phyloP scores from a whole-genome alignment of 768 basidiomycete species.

The Pleurotus tuber-regium region DNA sequence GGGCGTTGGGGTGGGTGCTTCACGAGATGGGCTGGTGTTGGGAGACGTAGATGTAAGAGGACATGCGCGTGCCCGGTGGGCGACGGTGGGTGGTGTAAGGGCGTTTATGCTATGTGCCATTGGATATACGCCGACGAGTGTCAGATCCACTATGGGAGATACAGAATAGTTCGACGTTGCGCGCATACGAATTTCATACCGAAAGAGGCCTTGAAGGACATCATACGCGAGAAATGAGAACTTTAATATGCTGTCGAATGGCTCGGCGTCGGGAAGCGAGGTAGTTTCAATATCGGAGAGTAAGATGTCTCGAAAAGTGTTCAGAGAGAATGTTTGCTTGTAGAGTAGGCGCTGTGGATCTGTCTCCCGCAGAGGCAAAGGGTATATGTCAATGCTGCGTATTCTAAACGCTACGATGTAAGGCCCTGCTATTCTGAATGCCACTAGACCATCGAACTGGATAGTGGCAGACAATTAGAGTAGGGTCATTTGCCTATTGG shows the following conservation, averaged over 20 bases:
- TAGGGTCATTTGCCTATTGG: too few relatives aligned
- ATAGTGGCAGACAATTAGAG: background rate
- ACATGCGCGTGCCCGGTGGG: background rate
- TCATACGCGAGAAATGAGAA: slow-evolving; percentile 45
- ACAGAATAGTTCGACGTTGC: slow-evolving; percentile 14
- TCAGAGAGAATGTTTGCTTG: slow-evolving; percentile 23
- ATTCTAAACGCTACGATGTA: slow-evolving; percentile 53
- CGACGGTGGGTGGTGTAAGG: slow-evolving; percentile 11
- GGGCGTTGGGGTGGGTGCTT: slow-evolving; percentile 14
- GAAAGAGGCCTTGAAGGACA: slow-evolving; percentile 48
- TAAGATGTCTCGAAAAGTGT: slow-evolving; percentile 43
- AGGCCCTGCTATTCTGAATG: slow-evolving; percentile 41
- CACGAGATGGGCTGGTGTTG: slow-evolving; percentile 11
- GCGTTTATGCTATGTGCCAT: slow-evolving; percentile 27
- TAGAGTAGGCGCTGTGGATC: slow-evolving; percentile 15
- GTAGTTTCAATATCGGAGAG: slow-evolving; percentile 28
- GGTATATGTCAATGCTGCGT: slow-evolving; percentile 48
- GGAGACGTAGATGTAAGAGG: slow-evolving; percentile 3
- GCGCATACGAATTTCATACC: slow-evolving; percentile 35
- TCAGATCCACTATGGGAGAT: slow-evolving; percentile 35
- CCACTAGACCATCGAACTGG: slow-evolving; percentile 41
- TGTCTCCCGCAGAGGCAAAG: slow-evolving; percentile 19
- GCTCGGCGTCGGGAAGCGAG: background rate
- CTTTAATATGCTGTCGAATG: slow-evolving; percentile 16
- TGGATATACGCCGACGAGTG: slow-evolving; percentile 41